These are phyloP conservation scores for Thecaphora thlaspeos DNA, from an alignment of 1,284 basidiomycete genomes.

Conservation along the genomic window DNA sequence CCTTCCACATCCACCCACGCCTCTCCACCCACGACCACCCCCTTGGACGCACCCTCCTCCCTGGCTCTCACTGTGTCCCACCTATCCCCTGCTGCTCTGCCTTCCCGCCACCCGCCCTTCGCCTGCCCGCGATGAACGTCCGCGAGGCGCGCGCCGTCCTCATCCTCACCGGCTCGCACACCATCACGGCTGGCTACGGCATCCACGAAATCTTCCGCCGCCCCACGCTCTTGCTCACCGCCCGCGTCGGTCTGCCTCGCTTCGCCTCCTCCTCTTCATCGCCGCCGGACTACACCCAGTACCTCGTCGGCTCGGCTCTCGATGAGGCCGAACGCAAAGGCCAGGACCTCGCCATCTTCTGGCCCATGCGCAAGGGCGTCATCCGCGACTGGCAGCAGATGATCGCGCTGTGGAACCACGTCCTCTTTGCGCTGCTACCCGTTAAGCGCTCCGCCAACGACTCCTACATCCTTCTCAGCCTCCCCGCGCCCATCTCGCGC, in stretches of 20 bases:
- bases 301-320: slow-evolving; percentile 78
- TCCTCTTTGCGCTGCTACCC: slow-evolving; percentile 74
- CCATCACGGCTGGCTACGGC: slow-evolving; percentile 74
- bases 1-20: too few relatives aligned
- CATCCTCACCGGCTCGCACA: slow-evolving; percentile 73
- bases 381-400: slow-evolving; percentile 84
- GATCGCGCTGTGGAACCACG: slow-evolving; percentile 83
- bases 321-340: slow-evolving; percentile 74
- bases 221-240: slow-evolving; percentile 65
- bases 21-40: too few relatives aligned
- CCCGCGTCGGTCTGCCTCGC: slow-evolving; percentile 26
- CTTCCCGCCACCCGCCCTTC: too few relatives aligned
- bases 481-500: slow-evolving; percentile 71
- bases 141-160: slow-evolving; percentile 80
- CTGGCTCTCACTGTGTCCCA: too few relatives aligned
- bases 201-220: slow-evolving; percentile 75
- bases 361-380: slow-evolving; percentile 78
- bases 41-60: too few relatives aligned
- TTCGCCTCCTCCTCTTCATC: slow-evolving; percentile 8
- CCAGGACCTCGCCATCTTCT: slow-evolving; percentile 72
- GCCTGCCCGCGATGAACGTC: slow-evolving; percentile 54
- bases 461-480: slow-evolving; percentile 75
- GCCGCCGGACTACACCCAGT: slow-evolving; percentile 60
- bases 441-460: slow-evolving; percentile 82
- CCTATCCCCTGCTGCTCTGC: too few relatives aligned